Conservation (phyloP, 176 grass and related monocot species). For the Puya raimondii region DNA sequence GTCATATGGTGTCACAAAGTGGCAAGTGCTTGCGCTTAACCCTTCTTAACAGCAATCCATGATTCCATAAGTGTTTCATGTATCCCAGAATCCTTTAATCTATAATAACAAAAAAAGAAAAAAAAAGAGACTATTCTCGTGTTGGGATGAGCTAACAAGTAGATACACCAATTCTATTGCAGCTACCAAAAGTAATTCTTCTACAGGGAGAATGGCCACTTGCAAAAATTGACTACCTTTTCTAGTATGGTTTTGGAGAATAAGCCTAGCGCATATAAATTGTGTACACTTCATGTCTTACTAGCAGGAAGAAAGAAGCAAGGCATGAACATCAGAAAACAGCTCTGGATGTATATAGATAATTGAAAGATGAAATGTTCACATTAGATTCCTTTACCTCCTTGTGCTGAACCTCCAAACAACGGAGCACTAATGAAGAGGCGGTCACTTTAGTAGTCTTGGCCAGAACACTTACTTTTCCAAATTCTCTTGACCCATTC, state of each 20-base stretch:
- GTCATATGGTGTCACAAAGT: no score
- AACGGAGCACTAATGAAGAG: conserved; percentile 47
- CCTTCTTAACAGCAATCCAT: no score
- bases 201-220: neutral
- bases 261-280: neutral
- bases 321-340: neutral
- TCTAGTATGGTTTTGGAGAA: neutral
- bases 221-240: neutral
- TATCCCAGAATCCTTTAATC: no score
- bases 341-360: neutral
- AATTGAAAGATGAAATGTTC: neutral
- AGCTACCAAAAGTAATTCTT: neutral
- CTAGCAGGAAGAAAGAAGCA: neutral
- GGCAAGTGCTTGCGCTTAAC: no score
- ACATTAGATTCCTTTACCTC: conserved; percentile 39
- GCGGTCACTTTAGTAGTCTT: conserved; percentile 15
- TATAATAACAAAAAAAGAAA: no score
- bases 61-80: no score
- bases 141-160: no score
- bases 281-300: neutral
- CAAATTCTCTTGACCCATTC: conserved; percentile 34
- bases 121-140: no score
- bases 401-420: conserved; percentile 46
- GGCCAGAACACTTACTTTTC: conserved; percentile 47
- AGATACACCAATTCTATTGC: neutral